Evolutionary conservation across 805 yeast species (phyloP).

Genomic region (Candida yuanshanica): DNA sequence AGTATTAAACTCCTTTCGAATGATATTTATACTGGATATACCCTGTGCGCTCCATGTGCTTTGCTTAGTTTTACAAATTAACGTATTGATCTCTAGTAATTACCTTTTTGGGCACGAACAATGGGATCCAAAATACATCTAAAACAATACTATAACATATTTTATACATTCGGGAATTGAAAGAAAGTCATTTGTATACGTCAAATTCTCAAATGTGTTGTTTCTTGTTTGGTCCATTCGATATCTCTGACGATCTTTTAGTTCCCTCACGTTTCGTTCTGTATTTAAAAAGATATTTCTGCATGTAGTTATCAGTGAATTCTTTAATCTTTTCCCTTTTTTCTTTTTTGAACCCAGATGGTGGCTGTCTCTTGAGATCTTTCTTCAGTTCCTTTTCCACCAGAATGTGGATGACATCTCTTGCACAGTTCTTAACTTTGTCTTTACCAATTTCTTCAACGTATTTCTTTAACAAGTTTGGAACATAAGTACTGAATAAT

Average conservation of each 20-base stretch:
- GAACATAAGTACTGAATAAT: conserved; percentile 67
- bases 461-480: conserved; percentile 68
- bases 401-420: conserved; percentile 65
- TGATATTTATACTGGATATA: too few relatives aligned
- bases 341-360: conserved; percentile 53
- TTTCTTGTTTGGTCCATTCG: not conserved
- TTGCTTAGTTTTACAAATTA: not conserved
- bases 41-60: too few relatives aligned
- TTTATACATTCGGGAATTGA: not conserved
- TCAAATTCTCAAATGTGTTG: not conserved
- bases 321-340: conserved; percentile 64
- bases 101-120: conserved; percentile 18
- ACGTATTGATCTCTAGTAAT: not conserved
- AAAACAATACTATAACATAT: not conserved
- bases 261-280: conserved; percentile 25
- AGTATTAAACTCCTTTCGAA: too few relatives aligned
- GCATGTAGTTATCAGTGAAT: conserved; percentile 63
- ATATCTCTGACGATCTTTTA: conserved; percentile 10
- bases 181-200: too few relatives aligned
- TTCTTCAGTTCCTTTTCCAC: conserved; percentile 58
- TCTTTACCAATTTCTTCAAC: conserved; percentile 66
- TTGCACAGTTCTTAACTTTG: conserved; percentile 67
- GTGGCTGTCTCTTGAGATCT: conserved; percentile 33
- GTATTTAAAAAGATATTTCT: conserved; percentile 48
- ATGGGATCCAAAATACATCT: conserved; percentile 4